Conservation (phyloP, 176 grass and related monocot genomes). For the Zoysia japonica region DNA sequence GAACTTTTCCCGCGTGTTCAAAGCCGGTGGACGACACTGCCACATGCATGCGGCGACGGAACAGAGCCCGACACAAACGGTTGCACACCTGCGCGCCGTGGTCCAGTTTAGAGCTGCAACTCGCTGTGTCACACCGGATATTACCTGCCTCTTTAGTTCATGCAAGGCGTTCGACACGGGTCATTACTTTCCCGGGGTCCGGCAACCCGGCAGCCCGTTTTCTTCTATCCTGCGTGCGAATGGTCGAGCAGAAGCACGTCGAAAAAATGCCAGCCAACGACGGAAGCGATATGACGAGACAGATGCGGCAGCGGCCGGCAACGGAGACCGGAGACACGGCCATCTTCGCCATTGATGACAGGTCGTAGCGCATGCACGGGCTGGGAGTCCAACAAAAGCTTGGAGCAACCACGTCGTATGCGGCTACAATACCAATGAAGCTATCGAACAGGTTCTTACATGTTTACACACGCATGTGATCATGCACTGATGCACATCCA, state of each 20-base stretch:
- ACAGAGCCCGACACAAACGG: slow-evolving; percentile 30
- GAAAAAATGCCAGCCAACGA: not conserved
- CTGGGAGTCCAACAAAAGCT: slow-evolving; percentile 56
- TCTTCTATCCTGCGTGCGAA: not conserved
- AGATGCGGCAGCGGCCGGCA: not conserved
- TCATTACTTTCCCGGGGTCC: not conserved
- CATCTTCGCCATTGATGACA: slow-evolving; percentile 26
- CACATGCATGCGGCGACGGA: slow-evolving; percentile 25
- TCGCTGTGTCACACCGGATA: not conserved
- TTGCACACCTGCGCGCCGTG: slow-evolving; percentile 5
- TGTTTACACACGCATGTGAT: slow-evolving; percentile 42
- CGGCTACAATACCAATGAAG: slow-evolving; percentile 30
- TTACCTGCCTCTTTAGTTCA: not conserved
- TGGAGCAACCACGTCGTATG: slow-evolving; percentile 52
- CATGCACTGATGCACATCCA: slow-evolving; percentile 16
- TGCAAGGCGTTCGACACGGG: not conserved
- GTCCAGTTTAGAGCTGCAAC: slow-evolving; percentile 4
- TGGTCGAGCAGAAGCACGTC: slow-evolving; percentile 4
- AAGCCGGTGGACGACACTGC: slow-evolving; percentile 18
- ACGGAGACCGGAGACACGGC: slow-evolving; percentile 9
- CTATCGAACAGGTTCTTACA: slow-evolving; percentile 30
- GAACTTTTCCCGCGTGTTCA: slow-evolving; percentile 26
- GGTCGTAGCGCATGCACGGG: slow-evolving; percentile 41
- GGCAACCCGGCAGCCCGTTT: not conserved
- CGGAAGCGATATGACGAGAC: slow-evolving; percentile 19